Conservation (phyloP, 208 protist species). For the Wallacemonas sp. region DNA sequence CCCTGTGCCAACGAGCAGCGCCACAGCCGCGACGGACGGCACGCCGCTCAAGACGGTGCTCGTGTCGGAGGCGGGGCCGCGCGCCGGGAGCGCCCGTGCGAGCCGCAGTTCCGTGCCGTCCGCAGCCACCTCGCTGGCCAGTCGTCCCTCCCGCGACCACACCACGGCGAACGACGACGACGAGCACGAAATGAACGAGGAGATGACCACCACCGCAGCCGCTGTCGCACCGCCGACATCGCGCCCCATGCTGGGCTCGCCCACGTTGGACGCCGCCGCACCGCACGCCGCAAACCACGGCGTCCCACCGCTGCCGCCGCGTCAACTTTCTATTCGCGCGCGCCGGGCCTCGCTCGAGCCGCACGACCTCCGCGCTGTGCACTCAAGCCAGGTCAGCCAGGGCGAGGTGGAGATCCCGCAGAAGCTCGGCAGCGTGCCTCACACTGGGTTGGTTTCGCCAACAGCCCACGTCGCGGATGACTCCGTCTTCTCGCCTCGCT, state of each 20-base stretch:
- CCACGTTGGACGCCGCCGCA: too few species aligned
- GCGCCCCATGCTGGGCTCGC: too few species aligned
- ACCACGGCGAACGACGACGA: not conserved
- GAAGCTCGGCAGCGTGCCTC: not conserved
- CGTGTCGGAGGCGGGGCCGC: conserved; percentile 9
- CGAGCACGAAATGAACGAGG: not conserved
- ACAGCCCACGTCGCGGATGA: not conserved
- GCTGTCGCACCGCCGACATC: not conserved
- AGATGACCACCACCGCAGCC: not conserved
- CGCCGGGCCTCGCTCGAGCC: conserved; percentile 1
- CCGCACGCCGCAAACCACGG: not conserved
- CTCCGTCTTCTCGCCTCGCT: conserved; percentile 4
- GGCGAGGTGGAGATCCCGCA: conserved; percentile 3
- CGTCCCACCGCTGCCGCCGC: conserved; percentile 1
- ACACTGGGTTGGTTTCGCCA: not conserved
- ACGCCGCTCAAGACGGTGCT: not conserved
- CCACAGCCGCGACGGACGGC: too few species aligned
- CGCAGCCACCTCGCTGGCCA: not conserved
- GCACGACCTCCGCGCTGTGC: not conserved
- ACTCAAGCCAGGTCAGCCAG: not conserved
- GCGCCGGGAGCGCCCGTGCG: conserved; percentile 7
- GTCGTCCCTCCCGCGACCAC: not conserved
- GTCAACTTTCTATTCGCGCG: not conserved
- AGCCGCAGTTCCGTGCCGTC: conserved; percentile 2
- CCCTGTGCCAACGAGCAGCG: too few species aligned